These are phyloP conservation scores for Periglandula ipomoeae DNA, from an alignment of 2,329 filamentous ascomycete species.

Conservation along the genomic window DNA sequence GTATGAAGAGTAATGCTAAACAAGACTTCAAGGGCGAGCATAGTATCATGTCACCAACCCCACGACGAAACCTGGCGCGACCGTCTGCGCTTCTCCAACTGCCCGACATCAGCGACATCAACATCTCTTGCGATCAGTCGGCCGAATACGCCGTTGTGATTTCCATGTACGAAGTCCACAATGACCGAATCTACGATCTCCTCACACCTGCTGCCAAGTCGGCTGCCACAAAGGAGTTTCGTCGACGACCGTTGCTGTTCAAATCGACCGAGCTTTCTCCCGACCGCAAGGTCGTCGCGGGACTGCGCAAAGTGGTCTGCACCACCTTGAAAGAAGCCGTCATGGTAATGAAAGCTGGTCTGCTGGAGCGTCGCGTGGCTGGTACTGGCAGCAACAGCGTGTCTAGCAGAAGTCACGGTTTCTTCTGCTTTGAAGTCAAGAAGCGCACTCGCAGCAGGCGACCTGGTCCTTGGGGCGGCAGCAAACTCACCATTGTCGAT, in stretches of 20 bases:
- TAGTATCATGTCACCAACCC: slow-evolving; percentile 36
- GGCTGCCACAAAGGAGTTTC: slow-evolving; percentile 56
- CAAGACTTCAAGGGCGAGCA: slow-evolving; percentile 39
- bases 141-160: slow-evolving; percentile 82
- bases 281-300: slow-evolving; percentile 90
- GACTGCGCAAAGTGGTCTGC: slow-evolving; percentile 83
- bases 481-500: slow-evolving; percentile 80
- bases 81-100: slow-evolving; percentile 62
- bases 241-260: slow-evolving; percentile 78
- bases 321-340: slow-evolving; percentile 73
- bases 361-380: slow-evolving; percentile 78
- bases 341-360: slow-evolving; percentile 79
- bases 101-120: slow-evolving; percentile 65
- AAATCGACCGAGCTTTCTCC: slow-evolving; percentile 83
- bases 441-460: slow-evolving; percentile 49
- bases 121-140: slow-evolving; percentile 47
- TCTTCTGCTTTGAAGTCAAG: slow-evolving; percentile 93
- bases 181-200: slow-evolving; percentile 94
- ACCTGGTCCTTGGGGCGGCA: slow-evolving; percentile 60
- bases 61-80: slow-evolving; percentile 55
- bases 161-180: slow-evolving; percentile 99
- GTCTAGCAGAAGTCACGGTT: slow-evolving; percentile 87
- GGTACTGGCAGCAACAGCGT: slow-evolving; percentile 90
- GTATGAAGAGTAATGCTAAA: slow-evolving; percentile 40
- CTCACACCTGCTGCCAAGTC: slow-evolving; percentile 56